These are phyloP conservation scores for Gossypium longicalyx DNA, from an alignment of 345 rosid species.

Conservation along the genomic window DNA sequence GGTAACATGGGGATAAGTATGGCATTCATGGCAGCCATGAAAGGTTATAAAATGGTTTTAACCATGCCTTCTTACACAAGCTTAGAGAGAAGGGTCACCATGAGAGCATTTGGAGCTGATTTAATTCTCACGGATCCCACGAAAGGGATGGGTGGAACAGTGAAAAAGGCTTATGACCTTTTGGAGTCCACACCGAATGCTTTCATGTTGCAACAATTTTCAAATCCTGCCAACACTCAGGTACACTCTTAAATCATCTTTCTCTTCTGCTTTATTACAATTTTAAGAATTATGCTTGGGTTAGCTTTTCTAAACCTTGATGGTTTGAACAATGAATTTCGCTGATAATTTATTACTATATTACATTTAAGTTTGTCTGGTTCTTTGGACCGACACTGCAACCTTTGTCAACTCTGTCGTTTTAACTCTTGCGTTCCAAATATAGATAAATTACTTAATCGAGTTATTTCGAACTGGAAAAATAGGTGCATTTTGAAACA, in stretches of 20 bases:
- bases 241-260: conserved; percentile 20
- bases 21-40: conserved; percentile 93
- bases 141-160: conserved; percentile 98
- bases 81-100: conserved; percentile 89
- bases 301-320: background rate
- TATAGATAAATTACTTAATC: background rate
- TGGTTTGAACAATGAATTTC: background rate
- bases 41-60: conserved; percentile 81
- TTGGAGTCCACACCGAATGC: conserved; percentile 74
- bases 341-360: background rate
- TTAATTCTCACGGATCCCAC: conserved; percentile 88
- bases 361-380: background rate
- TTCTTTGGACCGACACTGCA: background rate
- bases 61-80: conserved; percentile 99
- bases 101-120: conserved; percentile 96
- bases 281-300: background rate
- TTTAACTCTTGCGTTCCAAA: too few relatives aligned
- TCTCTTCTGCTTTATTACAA: background rate
- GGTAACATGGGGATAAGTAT: conserved; percentile 97
- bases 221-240: conserved; percentile 86
- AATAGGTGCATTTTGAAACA: conserved; percentile 82
- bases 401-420: background rate
- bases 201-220: conserved; percentile 81
- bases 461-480: background rate
- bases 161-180: conserved; percentile 82